Conservation (phyloP, 257 asterid species). For the Solanum sitiens region DNA sequence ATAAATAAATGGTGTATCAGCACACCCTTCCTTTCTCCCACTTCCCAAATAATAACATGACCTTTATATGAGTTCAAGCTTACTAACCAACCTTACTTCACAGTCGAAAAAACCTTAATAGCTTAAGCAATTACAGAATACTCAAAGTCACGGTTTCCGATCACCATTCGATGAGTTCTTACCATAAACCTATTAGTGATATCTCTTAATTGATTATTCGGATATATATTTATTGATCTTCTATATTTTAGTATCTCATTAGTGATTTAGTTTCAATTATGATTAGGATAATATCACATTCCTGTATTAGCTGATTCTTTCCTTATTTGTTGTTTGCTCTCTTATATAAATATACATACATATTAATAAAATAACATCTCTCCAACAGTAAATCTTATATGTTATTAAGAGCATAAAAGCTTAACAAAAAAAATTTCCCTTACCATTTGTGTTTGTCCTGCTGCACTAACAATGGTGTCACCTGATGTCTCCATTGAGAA, state of each 20-base stretch:
- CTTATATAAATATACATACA: background rate
- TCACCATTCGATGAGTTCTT: background rate
- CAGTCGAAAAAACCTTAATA: background rate
- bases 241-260: too few species aligned
- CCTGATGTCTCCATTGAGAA: background rate
- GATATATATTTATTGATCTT: background rate
- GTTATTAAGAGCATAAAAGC: background rate
- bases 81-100: background rate
- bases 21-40: background rate
- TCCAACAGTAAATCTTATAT: background rate
- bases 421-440: background rate
- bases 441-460: background rate
- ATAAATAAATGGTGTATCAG: background rate
- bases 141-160: background rate
- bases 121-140: background rate
- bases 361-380: too few species aligned
- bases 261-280: background rate
- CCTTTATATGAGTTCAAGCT: background rate
- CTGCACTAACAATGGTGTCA: too few species aligned
- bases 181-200: background rate
- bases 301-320: background rate
- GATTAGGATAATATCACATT: background rate
- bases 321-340: background rate
- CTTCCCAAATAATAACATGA: background rate
- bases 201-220: too few species aligned